Evolutionary conservation across 164 flowering plant genomes (phyloP).

Genomic region (Nymphaea thermarum): DNA sequence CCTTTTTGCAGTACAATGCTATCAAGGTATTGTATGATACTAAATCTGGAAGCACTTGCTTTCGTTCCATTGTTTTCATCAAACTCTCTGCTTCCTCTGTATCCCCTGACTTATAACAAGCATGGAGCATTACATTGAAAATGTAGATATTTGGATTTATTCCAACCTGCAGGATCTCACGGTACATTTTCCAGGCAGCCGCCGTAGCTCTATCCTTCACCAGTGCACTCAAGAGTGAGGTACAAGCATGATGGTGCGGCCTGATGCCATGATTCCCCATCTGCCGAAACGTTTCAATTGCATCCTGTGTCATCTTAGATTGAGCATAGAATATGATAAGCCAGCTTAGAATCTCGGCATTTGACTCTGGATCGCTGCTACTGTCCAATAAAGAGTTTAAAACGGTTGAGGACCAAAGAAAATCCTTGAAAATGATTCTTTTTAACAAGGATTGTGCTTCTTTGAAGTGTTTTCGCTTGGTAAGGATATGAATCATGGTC

Average conservation of each 20-base stretch:
- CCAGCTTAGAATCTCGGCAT: slow-evolving; percentile 81
- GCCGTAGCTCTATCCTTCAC: slow-evolving; percentile 54
- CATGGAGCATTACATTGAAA: slow-evolving; percentile 83
- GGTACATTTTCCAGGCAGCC: slow-evolving; percentile 58
- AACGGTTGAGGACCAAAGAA: slow-evolving; percentile 56
- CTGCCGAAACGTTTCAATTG: slow-evolving; percentile 66
- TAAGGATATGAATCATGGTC: slow-evolving; percentile 62
- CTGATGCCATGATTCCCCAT: slow-evolving; percentile 38
- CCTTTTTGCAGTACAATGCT: slow-evolving; percentile 62
- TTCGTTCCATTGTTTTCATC: slow-evolving; percentile 58
- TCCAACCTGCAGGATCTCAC: slow-evolving; percentile 50
- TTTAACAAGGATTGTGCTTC: slow-evolving; percentile 52
- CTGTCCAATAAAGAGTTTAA: slow-evolving; percentile 36
- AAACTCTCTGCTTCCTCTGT: slow-evolving; percentile 54
- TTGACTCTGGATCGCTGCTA: slow-evolving; percentile 32
- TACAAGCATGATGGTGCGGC: slow-evolving; percentile 80
- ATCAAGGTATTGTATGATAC: slow-evolving; percentile 75
- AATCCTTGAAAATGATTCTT: slow-evolving; percentile 44
- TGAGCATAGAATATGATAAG: slow-evolving; percentile 56
- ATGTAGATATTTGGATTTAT: slow-evolving; percentile 56
- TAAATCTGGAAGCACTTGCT: slow-evolving; percentile 42
- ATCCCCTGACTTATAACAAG: slow-evolving; percentile 69
- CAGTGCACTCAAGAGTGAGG: slow-evolving; percentile 52
- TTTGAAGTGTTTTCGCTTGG: slow-evolving; percentile 39
- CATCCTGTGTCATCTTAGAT: slow-evolving; percentile 56